Percentiles rank a stretch among this genome's conserved stretches.
These are phyloP conservation scores for Fusarium penzigii DNA, from an alignment of 2,329 filamentous ascomycete species.

Conservation along the genomic window DNA sequence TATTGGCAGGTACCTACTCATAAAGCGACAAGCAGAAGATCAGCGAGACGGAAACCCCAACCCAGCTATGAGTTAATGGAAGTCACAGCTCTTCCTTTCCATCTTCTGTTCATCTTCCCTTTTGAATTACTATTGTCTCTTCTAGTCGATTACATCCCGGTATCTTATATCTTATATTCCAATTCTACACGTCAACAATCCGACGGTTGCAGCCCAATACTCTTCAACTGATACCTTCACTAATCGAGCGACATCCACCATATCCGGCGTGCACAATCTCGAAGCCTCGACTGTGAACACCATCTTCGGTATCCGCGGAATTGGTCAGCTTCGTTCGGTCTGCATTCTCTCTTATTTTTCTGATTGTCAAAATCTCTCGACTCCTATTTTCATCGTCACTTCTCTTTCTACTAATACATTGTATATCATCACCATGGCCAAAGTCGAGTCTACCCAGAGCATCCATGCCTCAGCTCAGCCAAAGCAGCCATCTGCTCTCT, in stretches of 20 bases:
- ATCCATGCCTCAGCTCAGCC: slow-evolving; percentile 4
- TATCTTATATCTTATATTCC: no score
- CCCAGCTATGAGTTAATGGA: no score
- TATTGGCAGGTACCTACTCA: no score
- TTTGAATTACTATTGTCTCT: no score
- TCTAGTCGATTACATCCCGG: no score
- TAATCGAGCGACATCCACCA: neutral
- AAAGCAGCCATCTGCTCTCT: slow-evolving; percentile 25
- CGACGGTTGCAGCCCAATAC: no score
- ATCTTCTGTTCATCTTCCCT: no score
- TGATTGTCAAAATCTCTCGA: neutral
- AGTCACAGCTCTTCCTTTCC: no score
- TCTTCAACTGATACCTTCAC: neutral
- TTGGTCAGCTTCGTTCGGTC: neutral
- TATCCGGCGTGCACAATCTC: neutral
- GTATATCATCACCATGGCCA: slow-evolving; percentile 10
- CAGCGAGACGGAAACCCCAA: no score
- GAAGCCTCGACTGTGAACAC: neutral
- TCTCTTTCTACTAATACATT: neutral
- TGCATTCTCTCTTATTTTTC: neutral
- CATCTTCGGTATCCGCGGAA: neutral
- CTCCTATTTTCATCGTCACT: neutral
- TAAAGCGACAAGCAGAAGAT: no score
- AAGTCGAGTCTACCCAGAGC: slow-evolving; percentile 6
- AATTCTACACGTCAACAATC: no score